Conservation (phyloP, 257 asterid genomes). For the Ehretia macrophylla region DNA sequence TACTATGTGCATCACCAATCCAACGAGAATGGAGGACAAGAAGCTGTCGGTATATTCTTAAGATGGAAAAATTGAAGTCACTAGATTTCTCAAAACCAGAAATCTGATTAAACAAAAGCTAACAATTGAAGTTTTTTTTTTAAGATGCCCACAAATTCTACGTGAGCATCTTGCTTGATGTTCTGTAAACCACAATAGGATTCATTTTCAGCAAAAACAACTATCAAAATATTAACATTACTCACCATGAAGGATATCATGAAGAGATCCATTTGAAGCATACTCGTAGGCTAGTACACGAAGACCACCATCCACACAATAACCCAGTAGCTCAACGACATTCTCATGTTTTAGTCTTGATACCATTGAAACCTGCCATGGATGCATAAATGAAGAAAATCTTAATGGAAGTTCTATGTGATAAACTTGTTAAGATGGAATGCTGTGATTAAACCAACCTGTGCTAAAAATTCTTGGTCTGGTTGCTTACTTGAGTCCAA, state of each 20-base stretch:
- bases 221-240: not conserved
- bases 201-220: not conserved
- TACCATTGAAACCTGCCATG: conserved; percentile 66
- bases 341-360: conserved; percentile 69
- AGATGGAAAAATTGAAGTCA: too few relatives aligned
- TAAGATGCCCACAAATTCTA: not conserved
- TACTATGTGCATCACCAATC: too few relatives aligned
- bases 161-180: not conserved
- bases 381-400: conserved; percentile 4
- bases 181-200: not conserved
- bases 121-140: not conserved
- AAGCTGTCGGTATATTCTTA: too few relatives aligned
- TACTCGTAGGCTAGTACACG: conserved; percentile 67
- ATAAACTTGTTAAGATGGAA: not conserved
- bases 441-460: conserved; percentile 32
- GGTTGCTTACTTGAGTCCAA: conserved; percentile 88
- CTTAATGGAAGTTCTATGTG: not conserved
- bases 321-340: conserved; percentile 66
- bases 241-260: conserved; percentile 78
- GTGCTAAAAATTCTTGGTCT: conserved; percentile 59
- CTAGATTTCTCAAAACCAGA: not conserved
- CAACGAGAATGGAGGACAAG: too few relatives aligned
- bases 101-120: not conserved
- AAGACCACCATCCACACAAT: conserved; percentile 58
- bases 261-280: conserved; percentile 74